Conservation (phyloP, 2,329 filamentous ascomycete species). For the Xylaria sp. region DNA sequence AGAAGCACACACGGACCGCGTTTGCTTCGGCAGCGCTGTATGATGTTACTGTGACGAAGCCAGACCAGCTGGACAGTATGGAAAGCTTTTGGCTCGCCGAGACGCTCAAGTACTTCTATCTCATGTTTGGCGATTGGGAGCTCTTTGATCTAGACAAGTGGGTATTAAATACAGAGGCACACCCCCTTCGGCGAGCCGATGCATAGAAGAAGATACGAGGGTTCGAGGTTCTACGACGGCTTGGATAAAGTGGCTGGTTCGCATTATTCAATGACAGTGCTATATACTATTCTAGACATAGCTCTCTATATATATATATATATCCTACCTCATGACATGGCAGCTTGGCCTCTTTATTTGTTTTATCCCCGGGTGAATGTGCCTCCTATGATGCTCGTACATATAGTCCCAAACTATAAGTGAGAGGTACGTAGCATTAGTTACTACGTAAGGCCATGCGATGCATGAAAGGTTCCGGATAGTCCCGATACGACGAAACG, state of each 20-base stretch:
- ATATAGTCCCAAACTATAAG: background rate
- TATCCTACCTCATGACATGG: background rate
- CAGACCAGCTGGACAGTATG: conserved; percentile 62
- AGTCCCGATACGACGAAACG: conserved; percentile 8
- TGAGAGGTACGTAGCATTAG: background rate
- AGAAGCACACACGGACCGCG: conserved; percentile 68
- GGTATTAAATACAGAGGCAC: conserved; percentile 69
- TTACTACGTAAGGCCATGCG: background rate
- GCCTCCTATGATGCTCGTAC: no score
- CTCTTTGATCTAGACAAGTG: conserved; percentile 69
- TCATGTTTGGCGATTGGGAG: conserved; percentile 69
- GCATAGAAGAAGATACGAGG: conserved; percentile 30
- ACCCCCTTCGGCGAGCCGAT: conserved; percentile 57
- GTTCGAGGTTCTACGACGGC: background rate
- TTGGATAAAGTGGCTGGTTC: conserved; percentile 5
- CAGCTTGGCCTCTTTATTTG: background rate
- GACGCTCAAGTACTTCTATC: conserved; percentile 74
- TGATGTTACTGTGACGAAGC: conserved; percentile 64
- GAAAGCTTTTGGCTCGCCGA: conserved; percentile 80
- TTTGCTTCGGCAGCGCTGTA: conserved; percentile 73
- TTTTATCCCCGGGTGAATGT: background rate
- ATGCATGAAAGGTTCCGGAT: conserved; percentile 1
- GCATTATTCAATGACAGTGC: background rate
- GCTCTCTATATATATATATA: conserved; percentile 8
- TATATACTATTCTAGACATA: conserved; percentile 16